Evolutionary conservation across 805 yeast genomes (phyloP).

Genomic region (Wickerhamomyces chambardii): DNA sequence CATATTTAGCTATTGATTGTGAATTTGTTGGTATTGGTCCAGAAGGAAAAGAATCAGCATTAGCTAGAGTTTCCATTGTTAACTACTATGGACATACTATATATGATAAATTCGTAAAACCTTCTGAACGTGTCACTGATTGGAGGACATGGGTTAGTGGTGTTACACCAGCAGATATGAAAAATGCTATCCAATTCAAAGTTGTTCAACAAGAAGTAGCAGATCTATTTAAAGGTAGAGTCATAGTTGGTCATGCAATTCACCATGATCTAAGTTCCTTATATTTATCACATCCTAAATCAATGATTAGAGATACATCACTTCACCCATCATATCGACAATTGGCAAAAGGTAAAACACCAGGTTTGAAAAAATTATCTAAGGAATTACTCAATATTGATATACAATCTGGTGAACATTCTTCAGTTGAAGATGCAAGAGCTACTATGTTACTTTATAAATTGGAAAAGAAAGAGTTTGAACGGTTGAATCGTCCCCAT

Average conservation of each 20-base stretch:
- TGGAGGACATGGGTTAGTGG: slow-evolving; percentile 96
- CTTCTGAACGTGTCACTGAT: slow-evolving; percentile 69
- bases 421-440: slow-evolving; percentile 86
- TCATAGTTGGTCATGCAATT: slow-evolving; percentile 81
- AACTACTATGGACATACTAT: slow-evolving; percentile 70
- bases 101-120: slow-evolving; percentile 68
- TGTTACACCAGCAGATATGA: slow-evolving; percentile 61
- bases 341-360: slow-evolving; percentile 59
- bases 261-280: slow-evolving; percentile 70
- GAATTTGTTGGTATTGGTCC: slow-evolving; percentile 91
- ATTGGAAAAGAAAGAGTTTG: slow-evolving; percentile 53
- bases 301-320: slow-evolving; percentile 67
- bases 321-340: slow-evolving; percentile 47
- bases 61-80: slow-evolving; percentile 85
- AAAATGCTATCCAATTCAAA: slow-evolving; percentile 53
- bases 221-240: slow-evolving; percentile 40
- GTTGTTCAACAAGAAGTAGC: slow-evolving; percentile 55
- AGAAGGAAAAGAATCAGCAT: slow-evolving; percentile 57
- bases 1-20: slow-evolving; percentile 79
- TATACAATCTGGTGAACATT: slow-evolving; percentile 71
- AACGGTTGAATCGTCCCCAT: slow-evolving; percentile 21
- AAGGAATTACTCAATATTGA: slow-evolving; percentile 44
- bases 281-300: slow-evolving; percentile 56
- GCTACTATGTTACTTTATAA: slow-evolving; percentile 81
- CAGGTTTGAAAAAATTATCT: slow-evolving; percentile 60